Evolutionary conservation across 176 grass and related monocot species (phyloP).

Genomic region (Avena insularis): DNA sequence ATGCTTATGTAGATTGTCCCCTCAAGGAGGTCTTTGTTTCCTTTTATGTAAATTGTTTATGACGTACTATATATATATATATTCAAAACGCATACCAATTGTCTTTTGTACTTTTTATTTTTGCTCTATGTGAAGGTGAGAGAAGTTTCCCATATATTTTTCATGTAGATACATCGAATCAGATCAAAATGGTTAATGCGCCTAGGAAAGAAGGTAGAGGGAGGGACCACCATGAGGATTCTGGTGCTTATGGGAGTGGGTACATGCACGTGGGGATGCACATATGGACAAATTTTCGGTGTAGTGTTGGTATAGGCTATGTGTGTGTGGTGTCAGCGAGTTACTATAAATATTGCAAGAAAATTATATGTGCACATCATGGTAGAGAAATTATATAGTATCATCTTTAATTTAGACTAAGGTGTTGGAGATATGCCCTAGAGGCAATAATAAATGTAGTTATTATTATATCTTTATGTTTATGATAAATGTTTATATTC

Average conservation of each 20-base stretch:
- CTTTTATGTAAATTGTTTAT: neutral
- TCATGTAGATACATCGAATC: neutral
- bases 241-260: neutral
- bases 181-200: neutral
- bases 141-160: neutral
- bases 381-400: neutral
- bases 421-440: too few relatives aligned
- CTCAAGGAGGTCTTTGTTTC: neutral
- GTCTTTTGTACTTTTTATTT: neutral
- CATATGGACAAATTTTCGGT: neutral
- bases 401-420: neutral
- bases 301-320: too few relatives aligned
- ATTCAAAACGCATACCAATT: neutral
- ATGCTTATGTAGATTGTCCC: neutral
- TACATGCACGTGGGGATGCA: neutral
- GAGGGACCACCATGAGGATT: neutral
- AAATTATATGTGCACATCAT: rapidly evolving
- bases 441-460: too few relatives aligned
- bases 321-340: too few relatives aligned
- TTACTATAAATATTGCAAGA: neutral
- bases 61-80: neutral
- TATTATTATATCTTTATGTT: too few relatives aligned
- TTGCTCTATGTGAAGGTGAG: too few relatives aligned
- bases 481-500: too few relatives aligned
- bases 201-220: neutral